phyloP scores from a whole-genome alignment of 768 basidiomycete species.

The Strobilomyces echinocephalus region DNA sequence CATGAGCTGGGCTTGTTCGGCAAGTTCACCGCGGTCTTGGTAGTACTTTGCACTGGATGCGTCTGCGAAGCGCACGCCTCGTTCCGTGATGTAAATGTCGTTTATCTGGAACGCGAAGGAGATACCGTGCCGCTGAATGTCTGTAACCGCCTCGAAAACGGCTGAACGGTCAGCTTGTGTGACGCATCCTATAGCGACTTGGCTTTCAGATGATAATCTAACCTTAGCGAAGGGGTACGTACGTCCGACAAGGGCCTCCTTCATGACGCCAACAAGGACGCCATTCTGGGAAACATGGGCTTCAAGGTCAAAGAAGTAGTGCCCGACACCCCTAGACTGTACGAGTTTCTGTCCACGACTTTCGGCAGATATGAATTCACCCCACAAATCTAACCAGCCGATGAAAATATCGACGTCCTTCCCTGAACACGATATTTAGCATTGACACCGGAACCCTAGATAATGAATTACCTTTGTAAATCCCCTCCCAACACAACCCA shows the following conservation, averaged over 20 bases:
- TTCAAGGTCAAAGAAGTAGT: conserved; percentile 27
- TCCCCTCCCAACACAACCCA: conserved; percentile 26
- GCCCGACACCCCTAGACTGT: conserved; percentile 24
- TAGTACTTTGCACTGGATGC: conserved; percentile 17
- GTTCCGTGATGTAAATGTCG: conserved; percentile 28
- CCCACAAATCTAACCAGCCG: conserved; percentile 25
- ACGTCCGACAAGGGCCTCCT: conserved; percentile 28
- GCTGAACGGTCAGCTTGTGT: conserved; percentile 24
- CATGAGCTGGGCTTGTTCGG: conserved; percentile 11
- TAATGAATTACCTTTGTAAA: conserved; percentile 20
- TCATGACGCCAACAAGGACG: conserved; percentile 28
- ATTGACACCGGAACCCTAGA: background rate
- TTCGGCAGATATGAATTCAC: conserved; percentile 19
- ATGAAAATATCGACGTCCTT: conserved; percentile 28
- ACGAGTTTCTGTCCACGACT: conserved; percentile 29
- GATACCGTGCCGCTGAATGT: conserved; percentile 30
- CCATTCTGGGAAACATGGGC: conserved; percentile 31
- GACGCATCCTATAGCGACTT: conserved; percentile 16
- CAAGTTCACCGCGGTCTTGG: conserved; percentile 24
- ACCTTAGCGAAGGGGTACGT: background rate
- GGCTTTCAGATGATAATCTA: background rate
- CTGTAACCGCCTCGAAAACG: conserved; percentile 28
- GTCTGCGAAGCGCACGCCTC: conserved; percentile 26
- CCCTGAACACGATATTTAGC: conserved; percentile 10
- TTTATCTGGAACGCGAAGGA: conserved; percentile 12